Percentiles rank a stretch among this genome's conserved stretches.
Conservation (phyloP, 108 stramenopile species). For the Cyclotella choctawhatcheeana region DNA sequence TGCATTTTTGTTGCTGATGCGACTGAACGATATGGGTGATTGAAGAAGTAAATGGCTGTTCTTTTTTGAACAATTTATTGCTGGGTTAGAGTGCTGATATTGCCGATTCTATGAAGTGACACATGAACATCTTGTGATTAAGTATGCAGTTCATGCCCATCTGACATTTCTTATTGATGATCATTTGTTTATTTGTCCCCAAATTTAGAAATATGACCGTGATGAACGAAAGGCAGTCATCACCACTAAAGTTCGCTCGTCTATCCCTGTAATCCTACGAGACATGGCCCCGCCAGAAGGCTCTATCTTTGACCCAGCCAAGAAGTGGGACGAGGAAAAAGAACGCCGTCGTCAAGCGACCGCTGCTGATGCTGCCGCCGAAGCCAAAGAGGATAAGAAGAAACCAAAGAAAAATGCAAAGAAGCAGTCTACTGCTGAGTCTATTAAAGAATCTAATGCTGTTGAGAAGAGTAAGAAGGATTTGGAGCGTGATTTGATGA, state of each 20-base stretch:
- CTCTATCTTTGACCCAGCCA: constrained; percentile 86
- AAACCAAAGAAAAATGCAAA: constrained; percentile 66
- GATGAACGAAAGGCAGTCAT: constrained; percentile 70
- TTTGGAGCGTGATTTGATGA: constrained; percentile 86
- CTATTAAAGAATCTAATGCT: constrained; percentile 92
- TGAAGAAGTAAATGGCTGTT: too few relatives aligned
- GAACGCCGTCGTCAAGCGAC: constrained; percentile 65
- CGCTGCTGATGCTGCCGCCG: constrained; percentile 30
- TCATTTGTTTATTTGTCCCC: not conserved
- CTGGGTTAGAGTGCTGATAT: too few relatives aligned
- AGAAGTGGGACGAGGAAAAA: constrained; percentile 88
- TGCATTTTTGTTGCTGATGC: too few relatives aligned
- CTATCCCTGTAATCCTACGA: constrained; percentile 91
- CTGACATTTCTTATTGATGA: not conserved
- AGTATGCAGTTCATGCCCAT: too few relatives aligned
- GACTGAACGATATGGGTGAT: too few relatives aligned
- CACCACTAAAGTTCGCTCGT: constrained; percentile 76
- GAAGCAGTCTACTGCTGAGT: constrained; percentile 82
- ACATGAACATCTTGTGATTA: not conserved
- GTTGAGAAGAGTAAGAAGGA: constrained; percentile 87
- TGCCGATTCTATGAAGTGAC: too few relatives aligned
- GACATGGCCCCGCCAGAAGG: constrained; percentile 93
- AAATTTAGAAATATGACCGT: constrained; percentile 76
- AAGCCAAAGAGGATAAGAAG: constrained; percentile 55
- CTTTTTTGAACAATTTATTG: too few relatives aligned